A percentile compares a stretch with the other conserved stretches of the same genome.
These are phyloP conservation scores for Actinidia polygama DNA, from an alignment of 179 eudicot genomes.

Conservation along the genomic window DNA sequence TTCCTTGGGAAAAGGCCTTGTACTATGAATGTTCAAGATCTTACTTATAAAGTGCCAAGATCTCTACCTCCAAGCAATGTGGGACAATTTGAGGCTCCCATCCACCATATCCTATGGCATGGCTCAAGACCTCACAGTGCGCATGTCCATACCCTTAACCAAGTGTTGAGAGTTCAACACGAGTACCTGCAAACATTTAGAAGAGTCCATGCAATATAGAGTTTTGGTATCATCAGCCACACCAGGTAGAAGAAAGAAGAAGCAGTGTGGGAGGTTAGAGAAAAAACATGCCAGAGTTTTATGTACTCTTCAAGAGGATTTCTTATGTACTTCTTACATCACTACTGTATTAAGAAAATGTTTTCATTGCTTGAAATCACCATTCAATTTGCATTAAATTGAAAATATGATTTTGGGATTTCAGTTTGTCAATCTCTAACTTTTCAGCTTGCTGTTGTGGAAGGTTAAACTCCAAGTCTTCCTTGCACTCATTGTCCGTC, in stretches of 20 bases:
- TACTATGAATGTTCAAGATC: too few relatives aligned
- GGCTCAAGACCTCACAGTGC: background rate
- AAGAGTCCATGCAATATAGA: too few relatives aligned
- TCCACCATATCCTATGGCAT: background rate
- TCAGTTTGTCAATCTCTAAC: background rate
- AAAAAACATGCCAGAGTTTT: background rate
- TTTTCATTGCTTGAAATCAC: background rate
- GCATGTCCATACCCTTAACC: too few relatives aligned
- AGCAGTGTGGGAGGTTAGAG: background rate
- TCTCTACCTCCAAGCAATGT: too few relatives aligned
- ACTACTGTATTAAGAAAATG: background rate
- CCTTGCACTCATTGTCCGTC: background rate
- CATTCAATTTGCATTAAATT: too few relatives aligned
- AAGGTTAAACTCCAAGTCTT: background rate
- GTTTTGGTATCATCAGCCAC: background rate
- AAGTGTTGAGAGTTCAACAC: too few relatives aligned
- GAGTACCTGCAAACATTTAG: too few relatives aligned
- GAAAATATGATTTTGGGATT: background rate
- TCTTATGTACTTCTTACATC: background rate
- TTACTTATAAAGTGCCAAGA: too few relatives aligned
- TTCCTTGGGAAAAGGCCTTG: too few relatives aligned
- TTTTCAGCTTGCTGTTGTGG: background rate
- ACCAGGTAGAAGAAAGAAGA: conserved; percentile 1
- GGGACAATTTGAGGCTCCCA: background rate
- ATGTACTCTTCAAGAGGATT: background rate